Evolutionary conservation across 2,329 filamentous ascomycete species (phyloP).

Genomic region (Cladorrhinum sp.): DNA sequence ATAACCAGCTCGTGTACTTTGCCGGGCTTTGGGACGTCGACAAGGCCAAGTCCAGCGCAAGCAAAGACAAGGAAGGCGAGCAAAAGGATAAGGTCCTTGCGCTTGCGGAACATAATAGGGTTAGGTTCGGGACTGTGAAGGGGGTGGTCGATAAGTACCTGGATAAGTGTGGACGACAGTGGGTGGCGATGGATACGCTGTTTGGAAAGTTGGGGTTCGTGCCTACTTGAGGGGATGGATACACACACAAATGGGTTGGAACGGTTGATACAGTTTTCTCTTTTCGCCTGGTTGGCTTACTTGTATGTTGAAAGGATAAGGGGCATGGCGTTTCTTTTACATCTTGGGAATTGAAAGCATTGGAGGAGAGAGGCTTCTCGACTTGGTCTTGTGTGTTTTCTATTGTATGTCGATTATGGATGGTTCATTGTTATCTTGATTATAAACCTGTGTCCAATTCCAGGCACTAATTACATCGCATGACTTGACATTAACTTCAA

Average conservation of each 20-base stretch:
- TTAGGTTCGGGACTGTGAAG: conserved; percentile 72
- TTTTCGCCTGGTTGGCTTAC: background rate
- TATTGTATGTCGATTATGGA: background rate
- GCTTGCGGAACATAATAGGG: conserved; percentile 78
- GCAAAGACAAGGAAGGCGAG: conserved; percentile 42
- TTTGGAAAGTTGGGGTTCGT: conserved; percentile 67
- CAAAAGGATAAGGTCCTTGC: conserved; percentile 65
- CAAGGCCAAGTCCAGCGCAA: conserved; percentile 59
- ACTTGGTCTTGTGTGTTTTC: background rate
- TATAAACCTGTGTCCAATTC: no score
- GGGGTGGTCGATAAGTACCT: conserved; percentile 77
- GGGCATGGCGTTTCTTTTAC: conserved; percentile 3
- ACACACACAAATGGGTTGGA: background rate
- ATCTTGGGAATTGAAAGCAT: background rate
- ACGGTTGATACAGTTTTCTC: background rate
- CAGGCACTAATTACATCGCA: no score
- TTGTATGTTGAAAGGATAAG: conserved; percentile 1
- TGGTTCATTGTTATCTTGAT: no score
- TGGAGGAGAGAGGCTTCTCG: no score
- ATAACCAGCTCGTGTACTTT: conserved; percentile 92
- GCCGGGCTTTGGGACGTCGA: conserved; percentile 85
- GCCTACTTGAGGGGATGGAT: conserved; percentile 19
- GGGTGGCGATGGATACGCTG: conserved; percentile 89
- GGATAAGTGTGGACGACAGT: conserved; percentile 85
- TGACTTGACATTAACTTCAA: background rate